These are phyloP conservation scores for Aspergillus saccharolyticus DNA, from an alignment of 495 filamentous ascomycete species.

Conservation along the genomic window DNA sequence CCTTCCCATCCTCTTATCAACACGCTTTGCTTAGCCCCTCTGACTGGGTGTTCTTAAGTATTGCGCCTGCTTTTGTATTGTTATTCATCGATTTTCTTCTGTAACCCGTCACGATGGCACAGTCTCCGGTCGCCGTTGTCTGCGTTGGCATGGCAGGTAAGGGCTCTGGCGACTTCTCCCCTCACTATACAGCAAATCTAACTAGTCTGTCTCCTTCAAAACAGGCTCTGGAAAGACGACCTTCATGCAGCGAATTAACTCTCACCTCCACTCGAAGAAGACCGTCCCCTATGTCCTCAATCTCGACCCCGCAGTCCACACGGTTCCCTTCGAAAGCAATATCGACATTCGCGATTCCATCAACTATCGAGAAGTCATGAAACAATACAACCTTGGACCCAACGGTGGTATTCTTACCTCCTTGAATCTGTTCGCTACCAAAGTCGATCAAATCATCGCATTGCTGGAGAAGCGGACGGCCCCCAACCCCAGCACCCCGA, in stretches of 20 bases:
- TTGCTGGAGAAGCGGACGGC: constrained; percentile 82
- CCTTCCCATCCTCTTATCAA: neutral
- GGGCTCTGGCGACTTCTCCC: constrained; percentile 4
- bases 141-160: constrained; percentile 94
- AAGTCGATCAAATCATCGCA: constrained; percentile 87
- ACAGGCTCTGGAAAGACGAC: constrained; percentile 93
- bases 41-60: neutral
- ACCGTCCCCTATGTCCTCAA: constrained; percentile 90
- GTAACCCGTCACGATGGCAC: constrained; percentile 31
- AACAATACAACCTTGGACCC: constrained; percentile 94
- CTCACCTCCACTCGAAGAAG: constrained; percentile 72
- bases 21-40: no score
- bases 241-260: constrained; percentile 96
- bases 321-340: constrained; percentile 95
- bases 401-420: constrained; percentile 98
- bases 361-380: constrained; percentile 99
- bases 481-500: constrained; percentile 56
- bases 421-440: constrained; percentile 93
- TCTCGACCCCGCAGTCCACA: constrained; percentile 89
- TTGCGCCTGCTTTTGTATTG: neutral
- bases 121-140: constrained; percentile 68
- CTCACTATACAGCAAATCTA: neutral
- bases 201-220: neutral
- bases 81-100: neutral
- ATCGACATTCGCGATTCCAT: constrained; percentile 98